Percentiles rank a stretch among this genome's conserved stretches.
Conservation (phyloP, 805 yeast species). For the Priceomyces fermenticarens region DNA sequence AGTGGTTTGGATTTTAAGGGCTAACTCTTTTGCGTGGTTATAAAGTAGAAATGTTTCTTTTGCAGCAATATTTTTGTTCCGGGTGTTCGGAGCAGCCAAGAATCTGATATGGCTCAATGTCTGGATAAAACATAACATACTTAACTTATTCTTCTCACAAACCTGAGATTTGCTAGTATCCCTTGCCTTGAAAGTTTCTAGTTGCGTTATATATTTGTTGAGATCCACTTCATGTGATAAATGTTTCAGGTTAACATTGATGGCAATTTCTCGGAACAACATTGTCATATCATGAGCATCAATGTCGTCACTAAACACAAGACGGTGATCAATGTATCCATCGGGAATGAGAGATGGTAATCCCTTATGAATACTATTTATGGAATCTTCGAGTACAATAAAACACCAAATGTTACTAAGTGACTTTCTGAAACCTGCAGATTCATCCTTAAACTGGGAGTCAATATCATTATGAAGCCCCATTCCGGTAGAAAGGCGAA, state of each 20-base stretch:
- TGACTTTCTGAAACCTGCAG: background rate
- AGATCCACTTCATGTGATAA: background rate
- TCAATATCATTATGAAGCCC: background rate
- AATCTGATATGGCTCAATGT: background rate
- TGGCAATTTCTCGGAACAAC: background rate
- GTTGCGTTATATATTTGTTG: background rate
- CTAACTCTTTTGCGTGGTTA: background rate
- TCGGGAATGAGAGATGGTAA: background rate
- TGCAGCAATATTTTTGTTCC: background rate
- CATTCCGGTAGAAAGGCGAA: background rate
- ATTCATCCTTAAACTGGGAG: background rate
- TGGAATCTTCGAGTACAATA: background rate
- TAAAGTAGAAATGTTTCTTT: background rate
- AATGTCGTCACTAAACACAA: background rate
- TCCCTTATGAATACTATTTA: background rate
- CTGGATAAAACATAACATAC: background rate
- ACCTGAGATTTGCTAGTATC: background rate
- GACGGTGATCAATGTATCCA: background rate
- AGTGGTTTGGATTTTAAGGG: background rate
- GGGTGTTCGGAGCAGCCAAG: background rate
- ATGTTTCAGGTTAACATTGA: background rate
- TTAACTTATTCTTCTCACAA: background rate
- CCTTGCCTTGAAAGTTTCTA: background rate
- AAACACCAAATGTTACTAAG: background rate
- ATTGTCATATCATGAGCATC: background rate